Conservation (phyloP, 2,329 filamentous ascomycete species). For the Ascochyta clinopodiicola region DNA sequence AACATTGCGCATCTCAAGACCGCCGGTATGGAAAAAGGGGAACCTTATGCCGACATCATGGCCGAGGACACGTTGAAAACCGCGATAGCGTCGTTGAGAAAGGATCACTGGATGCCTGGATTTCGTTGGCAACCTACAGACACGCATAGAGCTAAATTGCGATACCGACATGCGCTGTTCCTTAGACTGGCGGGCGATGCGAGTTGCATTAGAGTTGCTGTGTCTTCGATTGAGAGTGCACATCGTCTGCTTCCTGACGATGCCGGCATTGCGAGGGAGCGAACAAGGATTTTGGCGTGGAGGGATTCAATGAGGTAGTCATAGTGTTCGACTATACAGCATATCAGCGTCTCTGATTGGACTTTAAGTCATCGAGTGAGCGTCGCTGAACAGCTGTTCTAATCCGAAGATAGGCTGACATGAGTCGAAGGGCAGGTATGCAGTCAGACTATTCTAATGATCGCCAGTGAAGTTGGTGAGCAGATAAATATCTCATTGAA, state of each 20-base stretch:
- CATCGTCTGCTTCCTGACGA: not conserved
- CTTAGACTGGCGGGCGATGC: conserved; percentile 7
- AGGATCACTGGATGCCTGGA: conserved; percentile 17
- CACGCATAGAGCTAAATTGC: conserved; percentile 17
- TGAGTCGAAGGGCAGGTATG: no score
- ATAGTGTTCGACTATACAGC: no score
- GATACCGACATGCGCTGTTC: conserved; percentile 13
- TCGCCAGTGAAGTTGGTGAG: no score
- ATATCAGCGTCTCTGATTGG: no score
- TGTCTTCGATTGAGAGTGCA: not conserved
- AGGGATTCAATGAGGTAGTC: not conserved
- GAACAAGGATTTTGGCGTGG: not conserved
- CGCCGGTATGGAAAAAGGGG: conserved; percentile 1
- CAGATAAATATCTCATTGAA: no score
- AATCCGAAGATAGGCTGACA: no score
- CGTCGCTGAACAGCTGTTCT: no score
- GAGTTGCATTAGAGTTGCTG: not conserved
- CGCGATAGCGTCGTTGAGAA: conserved; percentile 3
- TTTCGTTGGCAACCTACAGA: conserved; percentile 10
- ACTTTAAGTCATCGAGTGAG: no score
- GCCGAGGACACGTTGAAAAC: conserved; percentile 6
- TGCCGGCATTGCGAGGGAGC: not conserved
- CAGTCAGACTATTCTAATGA: no score
- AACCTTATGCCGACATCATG: not conserved
- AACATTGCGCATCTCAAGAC: conserved; percentile 23